These are phyloP conservation scores for Aspergillus floridensis DNA, from an alignment of 2,329 filamentous ascomycete genomes.

Conservation along the genomic window DNA sequence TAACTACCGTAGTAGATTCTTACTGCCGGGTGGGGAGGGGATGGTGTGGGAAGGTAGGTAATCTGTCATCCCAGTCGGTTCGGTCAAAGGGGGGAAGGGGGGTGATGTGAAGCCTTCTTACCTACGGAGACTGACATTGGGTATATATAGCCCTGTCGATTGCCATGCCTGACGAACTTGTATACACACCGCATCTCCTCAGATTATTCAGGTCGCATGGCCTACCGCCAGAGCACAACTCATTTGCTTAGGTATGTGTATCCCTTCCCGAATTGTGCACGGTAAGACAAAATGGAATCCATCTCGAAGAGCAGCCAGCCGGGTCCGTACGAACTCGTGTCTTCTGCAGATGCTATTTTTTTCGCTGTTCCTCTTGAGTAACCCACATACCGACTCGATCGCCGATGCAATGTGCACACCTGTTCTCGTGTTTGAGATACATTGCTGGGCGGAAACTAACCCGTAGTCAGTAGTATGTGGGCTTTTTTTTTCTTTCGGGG, in stretches of 20 bases:
- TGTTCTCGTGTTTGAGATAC: constrained; percentile 10
- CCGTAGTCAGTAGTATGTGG: not conserved
- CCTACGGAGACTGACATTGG: too few species aligned
- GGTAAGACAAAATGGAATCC: not conserved
- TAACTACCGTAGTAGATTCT: too few species aligned
- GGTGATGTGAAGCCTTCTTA: too few species aligned
- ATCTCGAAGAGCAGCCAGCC: not conserved
- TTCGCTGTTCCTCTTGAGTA: not conserved
- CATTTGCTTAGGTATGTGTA: not conserved
- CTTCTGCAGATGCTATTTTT: not conserved
- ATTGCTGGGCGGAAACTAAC: constrained; percentile 7
- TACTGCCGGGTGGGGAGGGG: too few species aligned
- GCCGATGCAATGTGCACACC: constrained; percentile 5
- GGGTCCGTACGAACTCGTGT: not conserved
- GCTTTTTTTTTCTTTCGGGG: not conserved
- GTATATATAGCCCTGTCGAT: too few species aligned
- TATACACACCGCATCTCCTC: too few species aligned
- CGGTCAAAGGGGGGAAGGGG: too few species aligned
- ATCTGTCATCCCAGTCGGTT: too few species aligned
- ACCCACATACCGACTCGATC: constrained; percentile 5
- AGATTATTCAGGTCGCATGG: too few species aligned
- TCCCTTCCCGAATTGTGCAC: not conserved
- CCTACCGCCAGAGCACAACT: too few species aligned
- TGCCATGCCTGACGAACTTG: too few species aligned
- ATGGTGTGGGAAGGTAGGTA: too few species aligned